Conservation (phyloP, 495 filamentous ascomycete genomes). For the Neurospora discreta region DNA sequence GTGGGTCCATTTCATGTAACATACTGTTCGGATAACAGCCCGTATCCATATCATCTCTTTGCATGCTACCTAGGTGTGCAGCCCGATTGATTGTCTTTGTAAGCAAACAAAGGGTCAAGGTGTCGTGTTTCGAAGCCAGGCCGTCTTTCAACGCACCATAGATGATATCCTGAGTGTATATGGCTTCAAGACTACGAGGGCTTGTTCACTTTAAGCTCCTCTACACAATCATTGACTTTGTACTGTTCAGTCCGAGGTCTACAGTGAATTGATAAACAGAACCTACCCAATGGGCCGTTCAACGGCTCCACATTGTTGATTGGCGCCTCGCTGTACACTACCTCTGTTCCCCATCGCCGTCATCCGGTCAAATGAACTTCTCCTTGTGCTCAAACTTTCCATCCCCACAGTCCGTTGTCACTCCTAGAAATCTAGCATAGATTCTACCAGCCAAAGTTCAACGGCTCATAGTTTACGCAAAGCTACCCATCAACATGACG, state of each 20-base stretch:
- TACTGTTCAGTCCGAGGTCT: neutral
- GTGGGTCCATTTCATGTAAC: neutral
- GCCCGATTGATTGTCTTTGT: neutral
- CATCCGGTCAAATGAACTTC: neutral
- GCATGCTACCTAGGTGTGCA: too few species aligned
- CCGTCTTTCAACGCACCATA: neutral
- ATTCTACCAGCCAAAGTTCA: neutral
- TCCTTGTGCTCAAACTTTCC: neutral
- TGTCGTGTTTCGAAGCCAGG: neutral
- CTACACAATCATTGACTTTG: neutral
- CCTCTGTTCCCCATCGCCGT: neutral
- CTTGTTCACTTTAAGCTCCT: neutral
- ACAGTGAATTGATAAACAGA: neutral
- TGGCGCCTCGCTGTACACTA: too few species aligned
- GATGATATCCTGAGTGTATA: neutral
- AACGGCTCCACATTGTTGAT: neutral
- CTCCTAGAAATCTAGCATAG: neutral
- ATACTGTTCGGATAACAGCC: neutral
- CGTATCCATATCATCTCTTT: neutral
- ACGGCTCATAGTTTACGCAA: neutral
- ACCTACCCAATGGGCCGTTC: neutral
- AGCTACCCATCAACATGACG: slow-evolving; percentile 34
- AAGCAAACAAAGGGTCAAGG: neutral
- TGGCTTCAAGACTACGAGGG: neutral
- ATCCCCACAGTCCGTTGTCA: neutral